Conservation (phyloP, 108 stramenopile genomes). For the Nitzschia palea region DNA sequence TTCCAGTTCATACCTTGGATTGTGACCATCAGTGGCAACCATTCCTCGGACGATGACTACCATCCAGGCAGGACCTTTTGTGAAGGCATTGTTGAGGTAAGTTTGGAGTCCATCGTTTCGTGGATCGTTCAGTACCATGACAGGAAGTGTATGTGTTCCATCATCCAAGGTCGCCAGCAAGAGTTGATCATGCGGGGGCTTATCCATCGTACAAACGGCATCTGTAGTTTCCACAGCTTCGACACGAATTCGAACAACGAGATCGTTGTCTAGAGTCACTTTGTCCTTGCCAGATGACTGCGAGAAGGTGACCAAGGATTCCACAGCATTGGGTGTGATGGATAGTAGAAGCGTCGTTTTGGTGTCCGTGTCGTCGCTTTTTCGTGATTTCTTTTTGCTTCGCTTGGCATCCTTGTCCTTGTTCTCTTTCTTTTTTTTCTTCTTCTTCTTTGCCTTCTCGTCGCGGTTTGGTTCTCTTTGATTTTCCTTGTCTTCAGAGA, state of each 20-base stretch:
- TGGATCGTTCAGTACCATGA: constrained; percentile 11
- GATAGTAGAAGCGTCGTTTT: neutral
- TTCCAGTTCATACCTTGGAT: constrained; percentile 10
- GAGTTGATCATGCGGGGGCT: neutral
- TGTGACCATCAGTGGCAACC: constrained; percentile 12
- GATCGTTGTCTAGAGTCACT: neutral
- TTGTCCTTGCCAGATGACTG: neutral
- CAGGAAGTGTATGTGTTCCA: constrained; percentile 10
- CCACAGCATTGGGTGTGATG: constrained; percentile 19
- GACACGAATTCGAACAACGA: constrained; percentile 4
- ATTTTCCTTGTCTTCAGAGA: neutral
- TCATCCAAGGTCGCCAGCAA: constrained; percentile 7
- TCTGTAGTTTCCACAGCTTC: neutral
- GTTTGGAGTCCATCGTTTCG: neutral
- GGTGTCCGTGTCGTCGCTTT: neutral
- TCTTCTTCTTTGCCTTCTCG: neutral
- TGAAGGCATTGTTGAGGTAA: neutral
- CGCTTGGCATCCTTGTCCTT: neutral
- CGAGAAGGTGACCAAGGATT: neutral
- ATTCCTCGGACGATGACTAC: constrained; percentile 7
- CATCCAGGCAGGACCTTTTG: neutral
- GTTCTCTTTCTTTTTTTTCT: neutral
- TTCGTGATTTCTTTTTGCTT: neutral
- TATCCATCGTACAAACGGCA: neutral
- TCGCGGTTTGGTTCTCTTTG: neutral